Conservation (phyloP, 208 protist species). For the Eutreptiella sp. region DNA sequence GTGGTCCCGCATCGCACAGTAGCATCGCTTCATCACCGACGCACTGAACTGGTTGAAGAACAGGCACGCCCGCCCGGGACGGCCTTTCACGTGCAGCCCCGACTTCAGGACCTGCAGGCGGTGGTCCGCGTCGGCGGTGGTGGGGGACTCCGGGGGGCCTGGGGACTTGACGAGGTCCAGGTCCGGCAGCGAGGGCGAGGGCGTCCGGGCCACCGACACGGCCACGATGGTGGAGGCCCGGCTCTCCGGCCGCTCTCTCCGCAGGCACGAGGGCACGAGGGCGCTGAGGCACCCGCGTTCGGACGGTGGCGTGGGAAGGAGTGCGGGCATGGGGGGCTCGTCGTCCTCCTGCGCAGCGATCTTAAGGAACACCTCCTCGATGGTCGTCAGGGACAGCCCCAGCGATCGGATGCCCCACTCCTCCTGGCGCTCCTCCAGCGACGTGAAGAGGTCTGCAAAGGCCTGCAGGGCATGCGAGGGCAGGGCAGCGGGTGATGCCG, state of each 20-base stretch:
- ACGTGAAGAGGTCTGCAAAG: conserved; percentile 38
- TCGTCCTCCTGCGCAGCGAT: conserved; percentile 29
- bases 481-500: too few species aligned
- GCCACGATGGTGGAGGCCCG: not conserved
- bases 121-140: conserved; percentile 22
- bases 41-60: conserved; percentile 60
- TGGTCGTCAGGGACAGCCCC: conserved; percentile 57
- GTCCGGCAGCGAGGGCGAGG: not conserved
- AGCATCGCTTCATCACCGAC: conserved; percentile 60
- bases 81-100: conserved; percentile 16
- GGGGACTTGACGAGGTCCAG: not conserved
- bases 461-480: too few species aligned
- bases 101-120: conserved; percentile 36
- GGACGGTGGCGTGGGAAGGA: not conserved
- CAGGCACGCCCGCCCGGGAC: not conserved
- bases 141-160: not conserved
- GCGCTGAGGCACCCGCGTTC: not conserved
- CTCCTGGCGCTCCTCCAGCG: conserved; percentile 39
- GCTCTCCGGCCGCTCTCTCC: not conserved
- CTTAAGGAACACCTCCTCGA: conserved; percentile 70
- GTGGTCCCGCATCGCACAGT: conserved; percentile 62
- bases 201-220: conserved; percentile 22
- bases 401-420: conserved; percentile 50
- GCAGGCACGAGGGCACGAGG: not conserved
- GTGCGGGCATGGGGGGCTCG: not conserved